Evolutionary conservation across 495 filamentous ascomycete species (phyloP).

Genomic region (Penicillium bovifimosum): DNA sequence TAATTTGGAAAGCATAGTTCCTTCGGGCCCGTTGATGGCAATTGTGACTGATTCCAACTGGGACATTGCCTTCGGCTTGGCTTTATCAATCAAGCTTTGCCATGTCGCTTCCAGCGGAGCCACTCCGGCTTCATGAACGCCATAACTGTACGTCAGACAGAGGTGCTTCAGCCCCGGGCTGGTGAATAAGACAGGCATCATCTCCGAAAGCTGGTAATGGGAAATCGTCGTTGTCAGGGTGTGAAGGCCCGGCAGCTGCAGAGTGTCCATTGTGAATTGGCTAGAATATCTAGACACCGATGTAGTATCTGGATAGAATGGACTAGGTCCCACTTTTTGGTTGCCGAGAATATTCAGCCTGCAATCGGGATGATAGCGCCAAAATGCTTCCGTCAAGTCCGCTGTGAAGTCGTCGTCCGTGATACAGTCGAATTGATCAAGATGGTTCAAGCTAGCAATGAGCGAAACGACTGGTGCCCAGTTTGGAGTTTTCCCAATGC

Average conservation of each 20-base stretch:
- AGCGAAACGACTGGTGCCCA: no score
- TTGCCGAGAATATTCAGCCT: not conserved
- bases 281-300: no score
- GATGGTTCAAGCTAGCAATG: not conserved
- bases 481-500: no score
- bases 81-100: no score
- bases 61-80: not conserved
- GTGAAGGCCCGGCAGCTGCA: no score
- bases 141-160: no score
- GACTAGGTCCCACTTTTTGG: not conserved
- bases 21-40: not conserved
- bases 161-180: no score
- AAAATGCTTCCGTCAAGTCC: slow-evolving; percentile 3
- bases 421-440: slow-evolving; percentile 1
- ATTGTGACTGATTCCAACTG: not conserved
- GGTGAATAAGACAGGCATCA: slow-evolving; percentile 1
- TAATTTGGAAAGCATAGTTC: not conserved
- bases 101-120: no score
- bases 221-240: no score
- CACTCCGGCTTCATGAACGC: no score
- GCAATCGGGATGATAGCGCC: not conserved
- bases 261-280: no score
- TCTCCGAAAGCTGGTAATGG: not conserved
- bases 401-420: slow-evolving; percentile 7
- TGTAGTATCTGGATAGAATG: no score